Conservation (phyloP, 768 basidiomycete species). For the Xerocomus brunneocitrinus region DNA sequence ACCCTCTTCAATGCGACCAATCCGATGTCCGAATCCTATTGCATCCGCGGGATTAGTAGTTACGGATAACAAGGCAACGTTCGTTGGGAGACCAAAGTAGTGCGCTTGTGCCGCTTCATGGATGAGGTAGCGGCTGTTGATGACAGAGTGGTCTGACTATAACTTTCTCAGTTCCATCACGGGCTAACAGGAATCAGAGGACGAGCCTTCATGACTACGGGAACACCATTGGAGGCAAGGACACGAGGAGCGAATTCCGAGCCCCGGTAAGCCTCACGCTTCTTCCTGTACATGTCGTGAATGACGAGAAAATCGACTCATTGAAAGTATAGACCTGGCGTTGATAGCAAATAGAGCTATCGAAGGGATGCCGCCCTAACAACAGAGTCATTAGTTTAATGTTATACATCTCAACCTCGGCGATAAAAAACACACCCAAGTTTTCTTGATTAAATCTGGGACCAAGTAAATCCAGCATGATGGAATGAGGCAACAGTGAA, state of each 20-base stretch:
- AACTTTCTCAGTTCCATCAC: neutral
- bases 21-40: constrained; percentile 69
- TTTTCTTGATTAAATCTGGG: constrained; percentile 67
- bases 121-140: constrained; percentile 64
- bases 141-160: constrained; percentile 54
- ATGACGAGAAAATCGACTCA: neutral
- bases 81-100: constrained; percentile 56
- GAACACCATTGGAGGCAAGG: constrained; percentile 60
- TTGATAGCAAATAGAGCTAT: constrained; percentile 73
- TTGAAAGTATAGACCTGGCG: constrained; percentile 28
- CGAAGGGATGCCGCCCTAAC: constrained; percentile 60
- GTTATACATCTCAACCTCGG: neutral
- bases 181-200: neutral
- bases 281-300: constrained; percentile 42
- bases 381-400: too few species aligned
- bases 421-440: constrained; percentile 42
- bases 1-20: constrained; percentile 59
- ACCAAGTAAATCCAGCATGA: constrained; percentile 80
- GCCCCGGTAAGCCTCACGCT: constrained; percentile 77
- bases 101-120: constrained; percentile 71
- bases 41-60: constrained; percentile 63
- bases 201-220: constrained; percentile 70
- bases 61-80: constrained; percentile 58
- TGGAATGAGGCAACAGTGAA: constrained; percentile 77
- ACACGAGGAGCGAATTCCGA: constrained; percentile 79